Base-by-base conservation (phyloP, 768 basidiomycete species). In the Hydnomerulius pinastri region DNA sequence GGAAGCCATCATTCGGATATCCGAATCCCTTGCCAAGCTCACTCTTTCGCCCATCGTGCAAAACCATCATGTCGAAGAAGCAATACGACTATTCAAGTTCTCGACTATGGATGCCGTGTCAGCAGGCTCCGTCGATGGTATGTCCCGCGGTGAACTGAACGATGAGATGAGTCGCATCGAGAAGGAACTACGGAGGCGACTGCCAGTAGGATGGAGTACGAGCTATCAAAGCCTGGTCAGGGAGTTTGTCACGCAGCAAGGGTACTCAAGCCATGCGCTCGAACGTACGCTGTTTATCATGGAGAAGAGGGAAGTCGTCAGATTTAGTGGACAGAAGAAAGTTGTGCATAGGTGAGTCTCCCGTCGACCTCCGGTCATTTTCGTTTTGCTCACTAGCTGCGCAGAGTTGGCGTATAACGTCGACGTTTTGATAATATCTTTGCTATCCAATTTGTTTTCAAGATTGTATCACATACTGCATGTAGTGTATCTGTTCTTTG, bases 71-170 rank as follows among this genome's bases (percentile, higher is more conserved):
- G 96, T 98, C 20, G 95, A 98, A 69, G 97, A 99, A 69, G 91
- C 97, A 6, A 98, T 98, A 59, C 88, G 97, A 9, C 71, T 99
- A 35, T 99, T 99, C 85, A 98, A 96, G 64, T 95, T 86, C 73
- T 98, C 95, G 8, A 98, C 97, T 3, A 98, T 99, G 96, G 94
- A 98, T 66, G 97, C 97, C 21, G 95, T 98, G 23, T 88, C 90
- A 11, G 93, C 94, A 1, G 95, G 97, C 11, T 87, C 91, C 27
- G 86, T 88, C 15, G 97, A 98, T 59, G 97, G 97, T 0, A 74
- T 98, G 51, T 90, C 92, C 12, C 83, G 95, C 36, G 86, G 88
- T 4, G 93, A 94, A 60, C 73, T 98, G 32, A 94, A 95, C 66
- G 94, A 94, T 46, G 96, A 98, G 72, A 93, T 98, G 79, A 73